Evolutionary conservation across 345 rosid genomes (phyloP).

Genomic region (Salix arbutifolia): DNA sequence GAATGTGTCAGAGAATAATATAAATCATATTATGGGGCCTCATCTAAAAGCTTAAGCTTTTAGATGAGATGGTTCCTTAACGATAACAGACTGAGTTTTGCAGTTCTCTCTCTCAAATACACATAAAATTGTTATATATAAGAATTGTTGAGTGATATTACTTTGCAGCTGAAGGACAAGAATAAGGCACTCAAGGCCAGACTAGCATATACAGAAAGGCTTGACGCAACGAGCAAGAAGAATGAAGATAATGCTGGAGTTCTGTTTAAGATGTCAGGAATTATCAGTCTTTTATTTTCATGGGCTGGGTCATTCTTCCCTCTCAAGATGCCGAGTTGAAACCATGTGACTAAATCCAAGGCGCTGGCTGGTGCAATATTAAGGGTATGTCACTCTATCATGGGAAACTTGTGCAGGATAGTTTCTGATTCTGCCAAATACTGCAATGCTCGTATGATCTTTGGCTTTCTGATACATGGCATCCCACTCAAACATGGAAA

Average conservation of each 20-base stretch:
- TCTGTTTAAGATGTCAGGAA: slow-evolving; percentile 15
- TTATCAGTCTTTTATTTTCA: slow-evolving; percentile 11
- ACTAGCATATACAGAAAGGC: slow-evolving; percentile 27
- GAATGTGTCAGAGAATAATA: no score
- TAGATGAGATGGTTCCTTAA: no score
- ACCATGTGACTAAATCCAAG: background rate
- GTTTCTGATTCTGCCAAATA: background rate
- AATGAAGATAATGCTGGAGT: slow-evolving; percentile 7
- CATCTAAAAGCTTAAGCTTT: no score
- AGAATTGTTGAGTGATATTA: background rate
- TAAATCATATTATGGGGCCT: no score
- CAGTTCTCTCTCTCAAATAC: no score
- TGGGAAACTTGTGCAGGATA: background rate
- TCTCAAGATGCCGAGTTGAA: slow-evolving; percentile 10
- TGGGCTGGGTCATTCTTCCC: slow-evolving; percentile 16
- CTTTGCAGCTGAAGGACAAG: slow-evolving; percentile 44
- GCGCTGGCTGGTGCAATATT: background rate
- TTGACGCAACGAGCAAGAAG: slow-evolving; percentile 9
- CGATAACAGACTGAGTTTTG: no score
- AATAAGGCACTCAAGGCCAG: slow-evolving; percentile 40
- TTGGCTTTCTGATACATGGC: background rate
- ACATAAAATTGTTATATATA: no score
- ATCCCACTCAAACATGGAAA: background rate
- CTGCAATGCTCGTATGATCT: background rate
- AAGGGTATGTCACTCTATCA: background rate